Base-by-base conservation (phyloP, 1,139 yeast genomes). In the Taphrina flavorubra region DNA sequence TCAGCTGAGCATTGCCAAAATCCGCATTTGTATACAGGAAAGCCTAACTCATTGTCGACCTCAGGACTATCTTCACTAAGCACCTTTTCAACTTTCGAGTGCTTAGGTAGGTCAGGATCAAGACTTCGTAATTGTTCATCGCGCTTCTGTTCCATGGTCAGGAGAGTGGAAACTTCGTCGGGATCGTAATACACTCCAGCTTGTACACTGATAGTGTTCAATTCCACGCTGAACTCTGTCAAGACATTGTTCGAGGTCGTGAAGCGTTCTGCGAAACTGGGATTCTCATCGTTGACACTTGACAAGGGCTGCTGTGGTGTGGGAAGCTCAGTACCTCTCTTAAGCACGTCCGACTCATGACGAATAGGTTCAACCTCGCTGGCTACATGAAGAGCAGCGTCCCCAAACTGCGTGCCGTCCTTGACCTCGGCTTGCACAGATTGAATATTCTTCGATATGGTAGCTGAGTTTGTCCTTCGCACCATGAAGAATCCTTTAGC, bases 1-100 rank as follows among this genome's bases (percentile, higher is more conserved):
- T 44, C 62, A 25, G 62, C 62, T 14, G 39, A n/a, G 16, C 62
- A 58, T 13, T 58, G 31, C 40, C 46, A 31, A 31, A 58, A 58
- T 7, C 62, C 62, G 36, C 62, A 58, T 31, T 14, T 20, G 34
- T 58, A 58, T 4, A 58, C 53, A 1, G 51, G 51, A 20, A 25
- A 58, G 11, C 62, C 62, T 2, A 42, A n/a, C 14, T 10, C 11
- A 14, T 2, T 3, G n/a, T 44, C 47, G 2, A 39, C 6, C 6
- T 46, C 16, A 18, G 51, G 51, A 6, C 2, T 39, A 44, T 13
- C 47, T 34, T 49, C 8, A 1, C 2, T 5, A 49, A 25, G n/a
- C 36, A 25, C 36, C 4, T 25, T 4, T 25, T 49, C 36, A 4
- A 6, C 53, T 1, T 8, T 11, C 31, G 11, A 4, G 36, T 20